Percentiles rank a stretch among this genome's conserved stretches.
phyloP scores from a whole-genome alignment of 257 asterid species.

The Mitragyna speciosa region DNA sequence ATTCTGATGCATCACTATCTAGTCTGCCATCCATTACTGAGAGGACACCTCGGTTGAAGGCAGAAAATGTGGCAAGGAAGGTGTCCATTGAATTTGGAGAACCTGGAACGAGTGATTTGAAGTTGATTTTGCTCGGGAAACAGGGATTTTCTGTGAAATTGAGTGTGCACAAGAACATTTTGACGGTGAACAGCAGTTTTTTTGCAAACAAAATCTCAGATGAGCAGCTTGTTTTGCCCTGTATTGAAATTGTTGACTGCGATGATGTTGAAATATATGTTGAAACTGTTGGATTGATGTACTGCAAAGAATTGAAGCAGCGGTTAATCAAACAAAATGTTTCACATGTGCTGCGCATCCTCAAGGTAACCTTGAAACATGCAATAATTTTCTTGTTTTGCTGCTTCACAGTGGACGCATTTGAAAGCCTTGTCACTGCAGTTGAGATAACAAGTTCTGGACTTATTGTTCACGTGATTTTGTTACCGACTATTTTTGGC shows the following conservation, averaged over 20 bases:
- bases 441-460: background rate
- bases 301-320: slow-evolving; percentile 78
- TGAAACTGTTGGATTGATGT: slow-evolving; percentile 94
- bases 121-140: slow-evolving; percentile 69
- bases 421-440: background rate
- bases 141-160: slow-evolving; percentile 82
- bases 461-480: background rate
- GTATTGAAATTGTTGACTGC: slow-evolving; percentile 78
- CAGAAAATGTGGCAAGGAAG: slow-evolving; percentile 60
- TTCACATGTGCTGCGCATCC: slow-evolving; percentile 74
- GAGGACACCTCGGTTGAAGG: slow-evolving; percentile 48
- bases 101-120: slow-evolving; percentile 78
- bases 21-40: slow-evolving; percentile 39
- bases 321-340: slow-evolving; percentile 87
- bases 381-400: background rate
- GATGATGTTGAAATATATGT: slow-evolving; percentile 93
- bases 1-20: slow-evolving; percentile 41
- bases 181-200: slow-evolving; percentile 60
- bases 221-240: slow-evolving; percentile 66
- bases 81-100: slow-evolving; percentile 95
- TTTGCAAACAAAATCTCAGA: slow-evolving; percentile 53
- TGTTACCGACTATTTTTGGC: background rate
- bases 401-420: background rate
- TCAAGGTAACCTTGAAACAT: slow-evolving; percentile 55
- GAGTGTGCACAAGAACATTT: slow-evolving; percentile 71